Evolutionary conservation across 306 rosid genomes (phyloP), one percentile per base, ranked within the genome.

Genomic region (Coriaria nepalensis): DNA sequence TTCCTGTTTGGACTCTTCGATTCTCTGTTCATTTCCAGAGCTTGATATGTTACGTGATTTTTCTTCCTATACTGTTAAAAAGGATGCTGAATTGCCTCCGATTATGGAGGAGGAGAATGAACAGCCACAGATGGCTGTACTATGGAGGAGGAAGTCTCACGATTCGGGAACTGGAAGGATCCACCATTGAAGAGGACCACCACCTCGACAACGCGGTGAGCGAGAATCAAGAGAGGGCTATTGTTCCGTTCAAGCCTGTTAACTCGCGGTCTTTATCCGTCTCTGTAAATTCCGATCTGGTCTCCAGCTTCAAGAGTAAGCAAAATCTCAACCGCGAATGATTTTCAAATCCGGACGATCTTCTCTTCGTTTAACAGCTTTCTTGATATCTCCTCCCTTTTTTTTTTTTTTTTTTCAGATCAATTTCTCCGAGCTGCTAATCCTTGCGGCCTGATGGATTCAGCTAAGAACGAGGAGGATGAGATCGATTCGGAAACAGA

Each of bases 81-180:
- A 85, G 95, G 82, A 81, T 61, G 72, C 61, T 39, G 81, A 62
- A 12, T 63, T 86, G 55, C 79, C 90, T 10, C 94, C 90, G 2
- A 82, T 82, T 14, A 66, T 75, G 64, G 82, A 79, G 58, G 82
- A 86, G 36, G 85, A 74, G 2, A 76, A 75, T 29, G 63, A 59
- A 33, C 63, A 43, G 20, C 52, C 64, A 6, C 56, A 59, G 20
- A 7, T 61, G 33, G 14, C 57, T 32, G 35, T 13, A 32, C 35
- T 55, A 2, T 4, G 39, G 79, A 72, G 5, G 82, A 54, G 55
- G 4, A 2, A 55, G 55, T 45, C 10, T 48, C 5, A 34, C 42
- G 29, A 55, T 51, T 7, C 70, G 51, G 63, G 71, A 59, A 59
- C 48, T 59, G 60, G 13, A 39, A 15, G 45, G 29, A 7, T 38